Percentiles rank a stretch among this genome's conserved stretches.
Evolutionary conservation across 805 yeast species (phyloP).

Genomic region (Candida lessepsii): DNA sequence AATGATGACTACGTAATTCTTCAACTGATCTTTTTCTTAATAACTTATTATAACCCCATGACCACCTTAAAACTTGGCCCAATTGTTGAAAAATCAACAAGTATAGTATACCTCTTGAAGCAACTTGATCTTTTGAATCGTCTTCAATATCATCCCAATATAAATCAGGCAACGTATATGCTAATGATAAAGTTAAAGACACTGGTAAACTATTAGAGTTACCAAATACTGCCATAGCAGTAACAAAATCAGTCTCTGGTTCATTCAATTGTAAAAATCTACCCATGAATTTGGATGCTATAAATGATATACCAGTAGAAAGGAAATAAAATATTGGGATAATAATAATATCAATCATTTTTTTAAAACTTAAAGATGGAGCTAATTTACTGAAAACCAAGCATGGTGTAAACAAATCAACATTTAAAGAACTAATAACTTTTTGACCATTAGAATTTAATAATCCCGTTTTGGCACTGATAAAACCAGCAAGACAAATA

Average conservation of each 20-base stretch:
- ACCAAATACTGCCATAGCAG: slow-evolving; percentile 97
- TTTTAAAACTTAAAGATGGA: slow-evolving; percentile 65
- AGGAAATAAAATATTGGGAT: slow-evolving; percentile 84
- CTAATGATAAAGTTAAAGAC: slow-evolving; percentile 76
- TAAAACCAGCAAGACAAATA: slow-evolving; percentile 81
- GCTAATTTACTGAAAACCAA: slow-evolving; percentile 82
- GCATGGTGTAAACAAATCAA: slow-evolving; percentile 92
- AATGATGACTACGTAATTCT: slow-evolving; percentile 25
- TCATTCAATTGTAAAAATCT: slow-evolving; percentile 56
- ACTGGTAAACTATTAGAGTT: slow-evolving; percentile 95
- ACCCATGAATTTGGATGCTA: slow-evolving; percentile 59
- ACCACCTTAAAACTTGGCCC: slow-evolving; percentile 82
- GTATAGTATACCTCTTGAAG: slow-evolving; percentile 75
- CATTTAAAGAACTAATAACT: slow-evolving; percentile 72
- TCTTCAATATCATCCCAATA: slow-evolving; percentile 71
- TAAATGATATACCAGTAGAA: slow-evolving; percentile 72
- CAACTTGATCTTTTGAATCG: slow-evolving; percentile 67
- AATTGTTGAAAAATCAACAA: slow-evolving; percentile 75
- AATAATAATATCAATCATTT: slow-evolving; percentile 74
- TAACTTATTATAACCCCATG: slow-evolving; percentile 79
- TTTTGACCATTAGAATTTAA: slow-evolving; percentile 75
- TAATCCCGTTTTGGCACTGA: slow-evolving; percentile 74
- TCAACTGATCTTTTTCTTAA: slow-evolving; percentile 49
- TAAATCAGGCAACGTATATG: slow-evolving; percentile 71
- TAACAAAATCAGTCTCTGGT: slow-evolving; percentile 84